Percentiles rank a stretch among this genome's conserved stretches.
phyloP scores from a whole-genome alignment of 1,139 yeast species.

The Meyerozyma sp. region DNA sequence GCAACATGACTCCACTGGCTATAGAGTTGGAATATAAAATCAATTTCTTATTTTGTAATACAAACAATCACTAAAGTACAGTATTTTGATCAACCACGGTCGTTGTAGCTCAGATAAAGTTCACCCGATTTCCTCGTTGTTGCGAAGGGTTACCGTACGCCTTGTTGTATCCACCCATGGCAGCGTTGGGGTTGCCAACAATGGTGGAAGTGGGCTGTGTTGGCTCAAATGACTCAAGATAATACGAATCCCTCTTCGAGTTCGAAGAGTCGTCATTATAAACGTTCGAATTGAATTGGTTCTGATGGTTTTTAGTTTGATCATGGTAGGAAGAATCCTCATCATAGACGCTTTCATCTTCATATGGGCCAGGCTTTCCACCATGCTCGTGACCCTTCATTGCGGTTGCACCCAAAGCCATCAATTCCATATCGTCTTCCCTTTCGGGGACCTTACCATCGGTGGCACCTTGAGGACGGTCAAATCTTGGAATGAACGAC shows the following conservation, averaged over 20 bases:
- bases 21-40: not conserved
- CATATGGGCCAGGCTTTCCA: constrained; percentile 19
- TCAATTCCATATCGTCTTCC: constrained; percentile 68
- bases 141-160: constrained; percentile 6
- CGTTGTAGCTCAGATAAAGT: not conserved
- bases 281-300: constrained; percentile 7
- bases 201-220: constrained; percentile 42
- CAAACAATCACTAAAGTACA: not conserved
- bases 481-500: constrained; percentile 67
- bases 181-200: constrained; percentile 37
- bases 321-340: constrained; percentile 19
- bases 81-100: not conserved
- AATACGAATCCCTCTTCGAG: constrained; percentile 29
- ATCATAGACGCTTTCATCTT: constrained; percentile 31
- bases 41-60: not conserved
- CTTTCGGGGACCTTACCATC: constrained; percentile 22
- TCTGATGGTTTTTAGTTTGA: constrained; percentile 4
- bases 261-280: constrained; percentile 6
- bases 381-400: constrained; percentile 68
- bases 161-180: constrained; percentile 20
- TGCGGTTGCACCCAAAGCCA: constrained; percentile 86
- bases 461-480: constrained; percentile 42
- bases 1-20: not conserved
- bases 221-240: constrained; percentile 30
- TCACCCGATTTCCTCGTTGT: not conserved